Conservation (phyloP, 2,329 filamentous ascomycete genomes). For the Hymenoscyphus albidus region DNA sequence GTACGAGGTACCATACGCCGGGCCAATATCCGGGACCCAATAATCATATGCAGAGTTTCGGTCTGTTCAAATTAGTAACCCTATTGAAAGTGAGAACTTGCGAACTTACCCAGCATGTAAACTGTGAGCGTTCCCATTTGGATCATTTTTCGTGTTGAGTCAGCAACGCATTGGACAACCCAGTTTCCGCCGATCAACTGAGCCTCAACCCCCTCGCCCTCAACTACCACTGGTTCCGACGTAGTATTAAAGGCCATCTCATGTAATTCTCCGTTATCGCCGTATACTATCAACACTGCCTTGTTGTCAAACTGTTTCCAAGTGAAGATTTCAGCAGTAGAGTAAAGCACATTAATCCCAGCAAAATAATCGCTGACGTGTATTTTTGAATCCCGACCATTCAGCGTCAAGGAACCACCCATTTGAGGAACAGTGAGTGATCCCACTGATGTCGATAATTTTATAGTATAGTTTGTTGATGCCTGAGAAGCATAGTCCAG, state of each 20-base stretch:
- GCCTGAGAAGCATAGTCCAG: constrained; percentile 54
- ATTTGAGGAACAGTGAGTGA: constrained; percentile 54
- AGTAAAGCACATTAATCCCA: constrained; percentile 55
- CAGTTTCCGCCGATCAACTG: constrained; percentile 41
- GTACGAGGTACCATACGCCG: constrained; percentile 33
- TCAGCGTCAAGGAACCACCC: constrained; percentile 50
- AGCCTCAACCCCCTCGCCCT: constrained; percentile 31
- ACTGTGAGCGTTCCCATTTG: constrained; percentile 39
- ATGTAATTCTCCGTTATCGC: constrained; percentile 54
- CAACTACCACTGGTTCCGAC: constrained; percentile 18
- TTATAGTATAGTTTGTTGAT: constrained; percentile 52
- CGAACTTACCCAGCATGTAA: constrained; percentile 19
- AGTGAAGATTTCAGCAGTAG: constrained; percentile 63
- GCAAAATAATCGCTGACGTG: constrained; percentile 62
- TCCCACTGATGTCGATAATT: constrained; percentile 52
- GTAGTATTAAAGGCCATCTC: constrained; percentile 43
- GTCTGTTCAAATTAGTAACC: constrained; percentile 41
- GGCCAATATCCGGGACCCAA: constrained; percentile 57
- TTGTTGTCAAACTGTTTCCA: constrained; percentile 58
- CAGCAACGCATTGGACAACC: constrained; percentile 53
- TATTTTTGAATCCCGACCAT: constrained; percentile 60
- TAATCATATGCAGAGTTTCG: constrained; percentile 66
- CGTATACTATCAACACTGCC: constrained; percentile 59
- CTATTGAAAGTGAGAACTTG: background rate
- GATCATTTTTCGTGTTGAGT: constrained; percentile 48